Conservation (phyloP, 345 rosid genomes). For the Linum lewisii region DNA sequence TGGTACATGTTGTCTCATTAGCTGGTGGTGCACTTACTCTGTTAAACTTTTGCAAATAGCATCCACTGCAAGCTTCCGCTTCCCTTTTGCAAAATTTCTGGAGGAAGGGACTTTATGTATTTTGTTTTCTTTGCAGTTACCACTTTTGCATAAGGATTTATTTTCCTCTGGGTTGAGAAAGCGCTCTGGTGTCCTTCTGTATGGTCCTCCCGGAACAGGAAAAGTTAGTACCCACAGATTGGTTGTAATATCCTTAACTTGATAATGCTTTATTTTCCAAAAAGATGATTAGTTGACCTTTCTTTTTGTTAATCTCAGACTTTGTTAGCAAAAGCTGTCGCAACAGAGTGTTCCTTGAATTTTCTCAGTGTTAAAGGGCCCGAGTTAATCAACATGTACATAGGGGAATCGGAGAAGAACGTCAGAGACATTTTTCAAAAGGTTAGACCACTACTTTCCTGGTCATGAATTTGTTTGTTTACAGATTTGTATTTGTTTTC, state of each 20-base stretch:
- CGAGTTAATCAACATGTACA: constrained; percentile 96
- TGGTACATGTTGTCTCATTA: not conserved
- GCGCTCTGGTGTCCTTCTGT: constrained; percentile 94
- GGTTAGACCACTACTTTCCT: constrained; percentile 24
- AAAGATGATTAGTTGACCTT: constrained; percentile 6
- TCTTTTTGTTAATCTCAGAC: constrained; percentile 46
- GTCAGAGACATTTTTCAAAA: constrained; percentile 91
- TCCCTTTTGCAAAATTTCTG: not conserved
- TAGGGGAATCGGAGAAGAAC: constrained; percentile 97
- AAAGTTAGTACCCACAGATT: constrained; percentile 38
- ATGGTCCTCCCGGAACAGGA: constrained; percentile 99
- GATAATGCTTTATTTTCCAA: constrained; percentile 2
- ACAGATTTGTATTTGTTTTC: not conserved
- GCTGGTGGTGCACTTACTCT: not conserved
- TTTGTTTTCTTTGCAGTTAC: constrained; percentile 37
- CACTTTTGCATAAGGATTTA: constrained; percentile 86
- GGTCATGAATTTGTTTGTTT: not conserved
- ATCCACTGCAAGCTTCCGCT: not conserved
- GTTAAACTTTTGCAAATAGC: not conserved
- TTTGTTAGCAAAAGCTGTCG: constrained; percentile 94
- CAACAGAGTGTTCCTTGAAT: constrained; percentile 92
- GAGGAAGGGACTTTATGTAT: too few species aligned
- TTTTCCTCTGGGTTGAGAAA: constrained; percentile 93
- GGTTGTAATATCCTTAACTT: too few species aligned
- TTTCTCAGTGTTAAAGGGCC: constrained; percentile 97